Evolutionary conservation across 2,329 filamentous ascomycete genomes (phyloP).

Genomic region (Stachybotrys elegans): DNA sequence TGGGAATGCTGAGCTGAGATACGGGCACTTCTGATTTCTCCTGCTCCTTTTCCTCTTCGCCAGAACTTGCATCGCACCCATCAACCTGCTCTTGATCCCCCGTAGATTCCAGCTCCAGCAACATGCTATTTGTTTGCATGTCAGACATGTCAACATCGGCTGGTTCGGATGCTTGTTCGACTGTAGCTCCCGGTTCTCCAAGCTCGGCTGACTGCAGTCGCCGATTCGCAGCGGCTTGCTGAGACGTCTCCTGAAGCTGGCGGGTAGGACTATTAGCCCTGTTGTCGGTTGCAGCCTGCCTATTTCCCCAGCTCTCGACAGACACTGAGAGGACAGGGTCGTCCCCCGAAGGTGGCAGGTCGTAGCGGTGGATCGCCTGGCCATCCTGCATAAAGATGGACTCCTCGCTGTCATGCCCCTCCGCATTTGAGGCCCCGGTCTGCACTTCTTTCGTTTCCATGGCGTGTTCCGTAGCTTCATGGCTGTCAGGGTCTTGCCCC

Average conservation of each 20-base stretch:
- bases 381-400: conserved; percentile 23
- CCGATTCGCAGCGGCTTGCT: conserved; percentile 1
- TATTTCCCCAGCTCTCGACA: conserved; percentile 14
- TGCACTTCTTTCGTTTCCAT: conserved; percentile 25
- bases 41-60: background rate
- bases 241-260: conserved; percentile 13
- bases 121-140: too few species aligned
- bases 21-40: conserved; percentile 9
- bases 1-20: conserved; percentile 34
- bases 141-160: conserved; percentile 6
- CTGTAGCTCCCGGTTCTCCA: background rate
- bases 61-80: background rate
- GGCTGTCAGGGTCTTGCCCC: conserved; percentile 10
- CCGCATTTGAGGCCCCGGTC: conserved; percentile 12
- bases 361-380: conserved; percentile 17
- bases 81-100: too few species aligned
- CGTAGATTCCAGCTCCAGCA: too few species aligned
- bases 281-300: conserved; percentile 6
- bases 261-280: conserved; percentile 12
- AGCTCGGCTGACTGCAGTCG: background rate
- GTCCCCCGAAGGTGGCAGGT: conserved; percentile 12
- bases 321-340: conserved; percentile 12
- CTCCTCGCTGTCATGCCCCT: conserved; percentile 11
- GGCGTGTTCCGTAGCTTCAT: conserved; percentile 16
- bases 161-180: background rate